These are phyloP conservation scores for Metschnikowia dekortorum DNA, from an alignment of 805 yeast genomes.

Conservation along the genomic window DNA sequence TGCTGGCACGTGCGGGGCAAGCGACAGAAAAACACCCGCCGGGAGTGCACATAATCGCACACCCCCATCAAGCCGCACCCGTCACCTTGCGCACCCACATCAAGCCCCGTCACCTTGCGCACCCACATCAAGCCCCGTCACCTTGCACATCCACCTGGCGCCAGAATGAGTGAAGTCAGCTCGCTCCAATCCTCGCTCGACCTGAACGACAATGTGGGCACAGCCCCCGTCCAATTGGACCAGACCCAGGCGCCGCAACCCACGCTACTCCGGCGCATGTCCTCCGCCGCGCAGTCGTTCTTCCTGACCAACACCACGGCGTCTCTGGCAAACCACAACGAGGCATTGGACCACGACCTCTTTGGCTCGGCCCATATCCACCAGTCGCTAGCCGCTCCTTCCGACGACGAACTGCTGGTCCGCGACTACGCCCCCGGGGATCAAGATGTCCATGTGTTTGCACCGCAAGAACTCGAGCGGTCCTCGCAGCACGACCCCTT, in stretches of 20 bases:
- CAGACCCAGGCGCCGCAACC: slow-evolving; percentile 1
- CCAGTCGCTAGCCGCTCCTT: slow-evolving; percentile 1
- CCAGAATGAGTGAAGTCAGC: background rate
- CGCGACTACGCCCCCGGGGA: background rate
- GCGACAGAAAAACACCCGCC: background rate
- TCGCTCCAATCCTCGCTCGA: slow-evolving; percentile 7
- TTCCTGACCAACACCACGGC: slow-evolving; percentile 1
- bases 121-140: background rate
- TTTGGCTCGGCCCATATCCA: slow-evolving; percentile 6
- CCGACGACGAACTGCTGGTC: background rate
- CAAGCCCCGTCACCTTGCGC: no score
- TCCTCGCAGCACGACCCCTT: background rate
- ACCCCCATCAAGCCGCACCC: background rate
- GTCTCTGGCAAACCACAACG: background rate
- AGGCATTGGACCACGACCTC: slow-evolving; percentile 5
- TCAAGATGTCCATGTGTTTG: background rate
- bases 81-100: no score
- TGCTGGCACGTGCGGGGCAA: no score
- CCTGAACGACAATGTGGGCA: slow-evolving; percentile 5
- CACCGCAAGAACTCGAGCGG: background rate
- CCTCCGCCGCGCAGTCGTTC: slow-evolving; percentile 15
- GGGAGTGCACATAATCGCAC: background rate
- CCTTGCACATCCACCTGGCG: no score
- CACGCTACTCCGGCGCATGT: slow-evolving; percentile 14
- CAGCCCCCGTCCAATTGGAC: slow-evolving; percentile 11